Conservation (phyloP, 345 rosid species). For the Combretum micranthum region DNA sequence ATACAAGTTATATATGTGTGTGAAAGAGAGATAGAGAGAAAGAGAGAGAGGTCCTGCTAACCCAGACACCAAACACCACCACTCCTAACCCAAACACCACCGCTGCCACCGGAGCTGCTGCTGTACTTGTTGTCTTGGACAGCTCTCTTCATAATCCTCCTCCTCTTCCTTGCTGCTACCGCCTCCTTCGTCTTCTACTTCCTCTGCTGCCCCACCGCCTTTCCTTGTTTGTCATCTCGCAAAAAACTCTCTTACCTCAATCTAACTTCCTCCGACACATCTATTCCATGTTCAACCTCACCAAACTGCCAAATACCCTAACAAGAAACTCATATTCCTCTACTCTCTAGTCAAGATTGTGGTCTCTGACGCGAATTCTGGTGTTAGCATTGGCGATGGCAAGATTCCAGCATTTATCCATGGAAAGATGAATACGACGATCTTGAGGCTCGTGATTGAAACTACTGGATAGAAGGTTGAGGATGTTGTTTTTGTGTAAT, state of each 20-base stretch:
- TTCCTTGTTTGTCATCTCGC: slow-evolving; percentile 25
- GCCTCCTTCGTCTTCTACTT: slow-evolving; percentile 26
- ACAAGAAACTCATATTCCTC: slow-evolving; percentile 55
- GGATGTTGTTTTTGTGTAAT: slow-evolving; percentile 42
- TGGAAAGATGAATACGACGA: slow-evolving; percentile 62
- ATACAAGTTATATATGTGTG: no score
- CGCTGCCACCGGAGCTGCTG: slow-evolving; percentile 26
- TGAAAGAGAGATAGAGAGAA: no score
- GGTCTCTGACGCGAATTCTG: slow-evolving; percentile 24
- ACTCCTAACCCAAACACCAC: slow-evolving; percentile 22
- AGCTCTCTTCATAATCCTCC: slow-evolving; percentile 20
- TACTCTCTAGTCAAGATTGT: slow-evolving; percentile 45
- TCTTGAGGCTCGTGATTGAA: slow-evolving; percentile 39
- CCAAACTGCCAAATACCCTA: slow-evolving; percentile 64
- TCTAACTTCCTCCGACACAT: slow-evolving; percentile 28
- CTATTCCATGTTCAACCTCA: slow-evolving; percentile 49
- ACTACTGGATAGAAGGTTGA: slow-evolving; percentile 24
- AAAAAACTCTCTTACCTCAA: slow-evolving; percentile 20
- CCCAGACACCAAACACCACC: no score
- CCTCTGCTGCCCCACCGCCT: slow-evolving; percentile 43
- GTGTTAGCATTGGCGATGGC: slow-evolving; percentile 50
- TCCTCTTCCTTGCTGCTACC: slow-evolving; percentile 25
- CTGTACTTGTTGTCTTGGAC: slow-evolving; percentile 28
- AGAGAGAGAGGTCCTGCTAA: no score
- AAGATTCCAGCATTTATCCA: slow-evolving; percentile 49